Evolutionary conservation across 2,329 filamentous ascomycete species (phyloP).

Genomic region (Elsinoe ampelina): DNA sequence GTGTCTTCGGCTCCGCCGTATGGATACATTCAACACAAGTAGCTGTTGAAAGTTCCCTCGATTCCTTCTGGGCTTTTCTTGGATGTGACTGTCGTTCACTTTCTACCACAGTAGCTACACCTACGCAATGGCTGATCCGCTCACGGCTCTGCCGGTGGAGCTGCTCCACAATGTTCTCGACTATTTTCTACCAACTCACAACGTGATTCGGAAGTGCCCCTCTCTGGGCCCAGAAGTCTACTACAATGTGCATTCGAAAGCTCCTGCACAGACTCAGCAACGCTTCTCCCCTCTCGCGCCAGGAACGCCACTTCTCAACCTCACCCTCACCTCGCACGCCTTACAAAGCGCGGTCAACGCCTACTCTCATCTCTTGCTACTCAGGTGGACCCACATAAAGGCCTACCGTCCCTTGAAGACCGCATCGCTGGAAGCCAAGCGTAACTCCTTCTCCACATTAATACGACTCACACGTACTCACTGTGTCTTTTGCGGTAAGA

Average conservation of each 20-base stretch:
- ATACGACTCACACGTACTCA: conserved; percentile 20
- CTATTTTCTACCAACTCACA: conserved; percentile 22
- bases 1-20: too few relatives aligned
- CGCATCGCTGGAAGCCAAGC: background rate
- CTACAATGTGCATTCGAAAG: conserved; percentile 14
- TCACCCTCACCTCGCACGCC: conserved; percentile 20
- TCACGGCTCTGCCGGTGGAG: conserved; percentile 22
- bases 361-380: conserved; percentile 23
- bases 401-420: conserved; percentile 16
- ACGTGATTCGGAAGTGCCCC: background rate
- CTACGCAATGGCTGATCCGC: conserved; percentile 1
- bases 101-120: background rate
- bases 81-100: too few relatives aligned
- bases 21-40: too few relatives aligned
- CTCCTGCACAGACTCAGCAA: conserved; percentile 12
- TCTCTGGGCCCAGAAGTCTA: background rate
- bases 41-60: too few relatives aligned
- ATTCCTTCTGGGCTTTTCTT: too few relatives aligned
- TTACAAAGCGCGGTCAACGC: conserved; percentile 21
- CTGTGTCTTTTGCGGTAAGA: conserved; percentile 27
- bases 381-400: conserved; percentile 21
- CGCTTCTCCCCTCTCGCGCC: background rate
- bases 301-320: conserved; percentile 16
- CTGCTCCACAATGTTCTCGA: conserved; percentile 23
- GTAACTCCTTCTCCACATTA: conserved; percentile 14